Evolutionary conservation across 2,329 filamentous ascomycete genomes (phyloP), one percentile per base, ranked within the genome.

Genomic region (Aspergillus sergii): DNA sequence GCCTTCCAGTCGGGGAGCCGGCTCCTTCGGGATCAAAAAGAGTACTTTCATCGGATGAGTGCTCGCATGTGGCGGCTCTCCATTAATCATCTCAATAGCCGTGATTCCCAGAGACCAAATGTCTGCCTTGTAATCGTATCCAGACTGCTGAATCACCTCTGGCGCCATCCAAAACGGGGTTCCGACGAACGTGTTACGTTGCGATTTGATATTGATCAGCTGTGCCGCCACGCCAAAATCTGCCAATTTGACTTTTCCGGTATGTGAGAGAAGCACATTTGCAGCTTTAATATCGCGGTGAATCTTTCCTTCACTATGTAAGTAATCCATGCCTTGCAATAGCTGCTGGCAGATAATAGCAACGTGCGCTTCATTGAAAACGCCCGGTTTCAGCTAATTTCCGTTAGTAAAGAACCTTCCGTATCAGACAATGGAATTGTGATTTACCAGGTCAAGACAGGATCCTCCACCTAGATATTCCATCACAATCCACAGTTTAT

Each of bases 401-500:
- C 14, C 3, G 36, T 55, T 39, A 55, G 51, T 23, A n/a, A n/a
- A 50, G 19, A 50, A 32, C 26, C 2, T 32, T 51, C 28, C 11
- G 16, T 5, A 21, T n/a, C 14, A 21, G 50, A 60, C 48, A 64
- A 59, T 62, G 21, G 9, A 34, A 11, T 3, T 2, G 8, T 32
- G 7, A 21, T 14, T 32, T 86, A 96, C 92, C 83, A 99, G 79
- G 77, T 99, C 95, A 68, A 97, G 85, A 76, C 95, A 97, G 21
- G 95, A 98, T 46, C 95, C 95, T 67, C 95, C 95, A 7, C 95
- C 95, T 12, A 99, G 83, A 75, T 91, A 99, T 79, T 99, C 95
- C 95, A 99, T 99, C 63, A 98, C 93, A 75, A 99, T 99, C 95
- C 95, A 99, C 83, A 99, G 83, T 81, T 98, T 99, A 76, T 94